Evolutionary conservation across 2,329 filamentous ascomycete species (phyloP), one percentile per base, ranked within the genome.

Genomic region (Ophiostoma ips): DNA sequence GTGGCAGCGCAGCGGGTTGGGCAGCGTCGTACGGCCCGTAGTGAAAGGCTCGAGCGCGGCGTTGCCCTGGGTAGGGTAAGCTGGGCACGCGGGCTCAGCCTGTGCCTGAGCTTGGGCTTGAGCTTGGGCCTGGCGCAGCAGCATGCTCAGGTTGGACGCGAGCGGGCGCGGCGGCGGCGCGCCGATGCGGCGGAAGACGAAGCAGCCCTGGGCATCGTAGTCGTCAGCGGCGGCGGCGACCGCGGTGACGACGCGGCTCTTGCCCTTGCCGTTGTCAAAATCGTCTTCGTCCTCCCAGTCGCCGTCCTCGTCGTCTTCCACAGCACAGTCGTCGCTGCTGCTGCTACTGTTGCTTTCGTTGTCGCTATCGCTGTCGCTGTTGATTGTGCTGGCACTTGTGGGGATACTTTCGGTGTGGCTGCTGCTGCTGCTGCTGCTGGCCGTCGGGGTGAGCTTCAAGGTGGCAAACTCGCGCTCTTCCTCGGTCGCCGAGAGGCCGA

Each of bases 1-100:
- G 24, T 53, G 50, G 50, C 50, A 50, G 13, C 34, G 45, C 21
- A 53, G 51, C 3, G 53, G 53, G 19, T 53, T 43, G 31, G 49
- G 49, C n/a, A 38, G 30, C 30, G 13, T 13, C 8, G 30, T 21
- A 21, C n/a, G 28, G 35, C 36, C 16, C 7, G 31, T n/a, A n/a
- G 6, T n/a, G 8, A 36, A 35, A 3, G 44, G 44, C 31, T 30
- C 35, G 19, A 8, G n/a, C 5, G 12, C 19, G 15, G 21, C 33
- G 16, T 24, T 11, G 19, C n/a, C 6, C 11, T 19, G 19, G 46
- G 12, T 31, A 15, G 24, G 24, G 8, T 28, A 28, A 8, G 24
- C 24, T 4, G 24, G 24, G 24, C 24, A 8, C 5, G 24, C 24
- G 24, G 24, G 4, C 24, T 28, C 24, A 5, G 8, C 24, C 24